A percentile compares a stretch with the other conserved stretches of the same genome.
Conservation (phyloP, 163 green algal genomes). For the Trebouxia gelatinosa region DNA sequence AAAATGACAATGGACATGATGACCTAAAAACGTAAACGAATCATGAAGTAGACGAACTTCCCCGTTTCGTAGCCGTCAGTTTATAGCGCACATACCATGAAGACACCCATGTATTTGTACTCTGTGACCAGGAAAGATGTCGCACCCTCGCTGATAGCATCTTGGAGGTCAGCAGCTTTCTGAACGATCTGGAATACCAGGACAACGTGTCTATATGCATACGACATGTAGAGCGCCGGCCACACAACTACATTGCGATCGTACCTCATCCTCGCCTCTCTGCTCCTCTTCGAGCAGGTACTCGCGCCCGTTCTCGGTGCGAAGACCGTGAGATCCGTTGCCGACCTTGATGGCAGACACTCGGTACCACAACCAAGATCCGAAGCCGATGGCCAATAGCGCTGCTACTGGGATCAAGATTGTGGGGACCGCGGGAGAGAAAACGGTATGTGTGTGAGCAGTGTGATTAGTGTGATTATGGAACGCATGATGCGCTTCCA, state of each 20-base stretch:
- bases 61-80: too few species aligned
- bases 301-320: conserved; percentile 63
- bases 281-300: conserved; percentile 88
- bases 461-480: too few species aligned
- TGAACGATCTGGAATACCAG: conserved; percentile 70
- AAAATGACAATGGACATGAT: conserved; percentile 91
- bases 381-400: conserved; percentile 73
- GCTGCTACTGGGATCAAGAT: conserved; percentile 60
- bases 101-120: conserved; percentile 94
- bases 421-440: conserved; percentile 11
- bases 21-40: too few species aligned
- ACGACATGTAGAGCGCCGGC: too few species aligned
- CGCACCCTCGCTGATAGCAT: conserved; percentile 87
- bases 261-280: conserved; percentile 77
- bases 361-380: conserved; percentile 74
- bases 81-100: conserved; percentile 88
- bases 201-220: background rate
- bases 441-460: conserved; percentile 6
- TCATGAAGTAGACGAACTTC: too few species aligned
- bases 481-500: too few species aligned
- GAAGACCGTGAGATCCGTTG: conserved; percentile 31
- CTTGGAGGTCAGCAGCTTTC: conserved; percentile 87
- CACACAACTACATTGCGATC: too few species aligned
- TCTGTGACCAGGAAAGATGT: conserved; percentile 93
- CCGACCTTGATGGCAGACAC: conserved; percentile 64